Conservation (phyloP, 139 green algal species). For the Chlamydomonas applanata region DNA sequence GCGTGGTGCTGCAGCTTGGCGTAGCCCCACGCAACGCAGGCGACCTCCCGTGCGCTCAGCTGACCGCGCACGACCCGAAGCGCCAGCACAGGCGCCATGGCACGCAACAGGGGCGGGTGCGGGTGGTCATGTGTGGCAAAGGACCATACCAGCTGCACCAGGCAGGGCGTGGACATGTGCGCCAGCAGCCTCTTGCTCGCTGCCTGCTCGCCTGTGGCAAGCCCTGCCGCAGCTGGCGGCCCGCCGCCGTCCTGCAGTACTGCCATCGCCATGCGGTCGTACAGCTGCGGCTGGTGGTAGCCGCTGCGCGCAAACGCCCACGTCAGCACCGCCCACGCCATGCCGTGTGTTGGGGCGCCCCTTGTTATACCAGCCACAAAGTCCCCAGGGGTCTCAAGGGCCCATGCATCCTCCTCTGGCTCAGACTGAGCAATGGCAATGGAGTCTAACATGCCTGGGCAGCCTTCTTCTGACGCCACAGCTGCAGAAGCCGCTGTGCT, state of each 20-base stretch:
- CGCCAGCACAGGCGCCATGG: background rate
- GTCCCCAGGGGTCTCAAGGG: too few relatives aligned
- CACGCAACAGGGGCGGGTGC: constrained; percentile 20
- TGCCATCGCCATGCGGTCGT: constrained; percentile 4
- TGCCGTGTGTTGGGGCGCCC: background rate
- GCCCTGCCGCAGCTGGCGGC: too few relatives aligned
- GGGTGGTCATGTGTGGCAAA: constrained; percentile 15
- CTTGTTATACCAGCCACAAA: too few relatives aligned
- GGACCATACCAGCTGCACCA: constrained; percentile 41
- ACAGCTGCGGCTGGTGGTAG: constrained; percentile 4
- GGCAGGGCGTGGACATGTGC: constrained; percentile 8
- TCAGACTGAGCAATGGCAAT: too few relatives aligned
- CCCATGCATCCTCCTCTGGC: too few relatives aligned
- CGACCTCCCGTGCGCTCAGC: constrained; percentile 17
- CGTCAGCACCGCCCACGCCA: constrained; percentile 12
- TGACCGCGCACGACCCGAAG: background rate
- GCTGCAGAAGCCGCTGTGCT: too few relatives aligned
- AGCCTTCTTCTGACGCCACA: too few relatives aligned
- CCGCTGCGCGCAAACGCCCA: constrained; percentile 7
- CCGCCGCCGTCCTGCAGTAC: background rate
- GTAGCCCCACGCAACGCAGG: constrained; percentile 27
- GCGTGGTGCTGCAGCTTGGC: constrained; percentile 25
- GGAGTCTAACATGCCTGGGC: too few relatives aligned
- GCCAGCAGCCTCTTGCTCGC: background rate
- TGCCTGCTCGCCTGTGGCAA: background rate